Evolutionary conservation across 2,329 filamentous ascomycete genomes (phyloP), one percentile per base, ranked within the genome.

Genomic region (Diaporthe nobilis): DNA sequence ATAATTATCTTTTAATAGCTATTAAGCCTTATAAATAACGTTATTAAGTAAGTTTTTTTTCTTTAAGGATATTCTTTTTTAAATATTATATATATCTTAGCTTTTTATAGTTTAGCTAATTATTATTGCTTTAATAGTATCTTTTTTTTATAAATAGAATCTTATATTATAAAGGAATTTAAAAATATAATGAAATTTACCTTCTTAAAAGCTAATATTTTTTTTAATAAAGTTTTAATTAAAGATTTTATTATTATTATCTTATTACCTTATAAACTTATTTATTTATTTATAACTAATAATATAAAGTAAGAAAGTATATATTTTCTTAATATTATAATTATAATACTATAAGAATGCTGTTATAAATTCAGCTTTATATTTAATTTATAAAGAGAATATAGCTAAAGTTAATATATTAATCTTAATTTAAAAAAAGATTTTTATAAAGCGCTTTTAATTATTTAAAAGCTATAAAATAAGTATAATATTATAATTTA

Each of bases 31-130:
- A 53, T 53, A 53, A 5, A 10, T 53, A 53, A 8, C 6, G 5
- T 3, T 12, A 28, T 53, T 53, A 28, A 13, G 4, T 28, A 6
- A 0, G 0, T 25, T 25, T 0, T 17, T 4, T 6, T 28, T 6
- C 0, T 28, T 53, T 25, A 53, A 1, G 1, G 2, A 28, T 28
- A 53, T 53, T 0, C 13, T 1, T 10, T 53, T 53, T 28, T 28
- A 53, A 5, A 6, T 53, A 28, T 53, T 53, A 53, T 53, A 53
- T 13, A 13, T 25, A 25, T 53, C 1, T 3, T 28, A 53, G 4
- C 10, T 0, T 0, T 53, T 53, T 53, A 25, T 25, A 25, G 1
- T 1, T 5, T 25, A 53, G 1, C 0, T 25, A 13, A 3, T 28
- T 53, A 53, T 25, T 28, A 53, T 53, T n/a, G 4, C 0, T 10